Evolutionary conservation across 1,284 basidiomycete genomes (phyloP), one percentile per base, ranked within the genome.

Genomic region (Peniophora sp.): DNA sequence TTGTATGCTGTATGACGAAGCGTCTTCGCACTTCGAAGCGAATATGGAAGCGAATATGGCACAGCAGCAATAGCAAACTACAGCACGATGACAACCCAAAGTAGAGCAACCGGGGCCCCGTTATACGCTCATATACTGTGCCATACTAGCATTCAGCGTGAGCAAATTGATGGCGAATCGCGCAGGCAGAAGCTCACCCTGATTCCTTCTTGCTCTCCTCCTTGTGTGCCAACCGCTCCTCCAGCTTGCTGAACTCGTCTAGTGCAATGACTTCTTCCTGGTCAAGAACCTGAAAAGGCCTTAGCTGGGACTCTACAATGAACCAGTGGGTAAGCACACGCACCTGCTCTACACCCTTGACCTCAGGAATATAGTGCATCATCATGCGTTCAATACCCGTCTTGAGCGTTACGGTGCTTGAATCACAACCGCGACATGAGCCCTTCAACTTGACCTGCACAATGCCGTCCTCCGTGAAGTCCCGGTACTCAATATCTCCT

Each of bases 301-400:
- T 23, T 48, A 18, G 23, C n/a, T 47, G 44, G 51, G 49, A 43
- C 32, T 51, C 24, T 48, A n/a, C n/a, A n/a, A n/a, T n/a, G n/a
- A 46, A 18, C 15, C 24, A 20, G 42, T 10, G n/a, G n/a, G n/a
- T n/a, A n/a, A n/a, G n/a, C n/a, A 18, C 12, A 66, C 75, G 64
- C 55, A 88, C 92, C 82, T 98, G 94, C 62, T 97, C 92, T 5
- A 99, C 94, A n/a, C 83, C 85, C 67, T 96, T 88, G 32, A 99
- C 96, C 68, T 99, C 95, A 5, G 96, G 96, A 51, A 99, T 92
- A 63, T 98, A 99, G 69, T 99, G 96, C 91, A 92, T 96, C 61
- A 99, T 73, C 97, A 99, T 99, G 54, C 96, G 78, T 73, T 99
- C 97, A 51, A 97, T 96, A 3, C 95, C 94, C 57, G 80, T 85